Conservation (phyloP, 495 filamentous ascomycete species). For the Darksidea phi region DNA sequence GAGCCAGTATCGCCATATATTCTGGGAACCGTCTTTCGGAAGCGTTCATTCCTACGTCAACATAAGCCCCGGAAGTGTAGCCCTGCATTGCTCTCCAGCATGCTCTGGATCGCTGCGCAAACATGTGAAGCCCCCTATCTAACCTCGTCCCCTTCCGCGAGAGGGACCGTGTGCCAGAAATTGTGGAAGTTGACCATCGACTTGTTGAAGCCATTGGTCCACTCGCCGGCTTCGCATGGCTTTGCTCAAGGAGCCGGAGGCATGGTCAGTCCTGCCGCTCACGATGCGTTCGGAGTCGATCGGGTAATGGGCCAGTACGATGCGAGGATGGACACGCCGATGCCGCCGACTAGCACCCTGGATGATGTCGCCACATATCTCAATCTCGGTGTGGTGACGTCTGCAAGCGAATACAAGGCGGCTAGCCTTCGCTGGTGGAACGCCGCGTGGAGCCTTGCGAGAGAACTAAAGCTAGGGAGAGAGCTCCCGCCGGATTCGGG, state of each 20-base stretch:
- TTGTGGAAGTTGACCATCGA: constrained; percentile 42
- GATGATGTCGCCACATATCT: constrained; percentile 37
- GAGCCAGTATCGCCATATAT: constrained; percentile 45
- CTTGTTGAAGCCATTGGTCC: constrained; percentile 35
- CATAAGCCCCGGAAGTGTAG: constrained; percentile 43
- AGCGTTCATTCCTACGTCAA: constrained; percentile 41
- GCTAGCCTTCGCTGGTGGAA: constrained; percentile 35
- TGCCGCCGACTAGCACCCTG: constrained; percentile 22
- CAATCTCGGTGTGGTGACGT: constrained; percentile 34
- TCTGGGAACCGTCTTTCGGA: constrained; percentile 44
- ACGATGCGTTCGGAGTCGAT: constrained; percentile 32
- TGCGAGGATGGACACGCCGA: constrained; percentile 14
- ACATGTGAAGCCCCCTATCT: constrained; percentile 45
- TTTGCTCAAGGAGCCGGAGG: constrained; percentile 18
- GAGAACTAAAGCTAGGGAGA: constrained; percentile 33
- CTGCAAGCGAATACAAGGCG: constrained; percentile 36
- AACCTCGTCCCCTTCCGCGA: constrained; percentile 35
- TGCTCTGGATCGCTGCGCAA: constrained; percentile 47
- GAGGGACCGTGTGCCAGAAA: constrained; percentile 37
- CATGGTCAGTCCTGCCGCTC: constrained; percentile 20
- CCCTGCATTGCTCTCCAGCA: constrained; percentile 43
- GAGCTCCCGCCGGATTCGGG: constrained; percentile 22
- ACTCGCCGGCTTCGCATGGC: constrained; percentile 25
- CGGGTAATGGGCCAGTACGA: constrained; percentile 19
- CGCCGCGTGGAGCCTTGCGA: constrained; percentile 28